phyloP scores from a whole-genome alignment of 2,329 filamentous ascomycete species.

The Tolypocladium album region DNA sequence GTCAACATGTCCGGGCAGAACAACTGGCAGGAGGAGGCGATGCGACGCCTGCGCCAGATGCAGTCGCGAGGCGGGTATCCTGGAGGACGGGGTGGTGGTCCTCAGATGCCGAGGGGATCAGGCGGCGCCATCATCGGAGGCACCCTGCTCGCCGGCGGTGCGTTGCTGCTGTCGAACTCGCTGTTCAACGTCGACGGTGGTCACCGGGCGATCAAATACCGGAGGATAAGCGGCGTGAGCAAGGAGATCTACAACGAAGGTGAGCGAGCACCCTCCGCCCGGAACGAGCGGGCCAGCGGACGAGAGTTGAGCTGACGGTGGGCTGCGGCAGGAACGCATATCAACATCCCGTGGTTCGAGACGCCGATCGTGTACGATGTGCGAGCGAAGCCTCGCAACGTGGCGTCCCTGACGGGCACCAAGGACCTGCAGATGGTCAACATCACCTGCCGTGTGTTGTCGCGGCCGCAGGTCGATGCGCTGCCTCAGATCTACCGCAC shows the following conservation, averaged over 20 bases:
- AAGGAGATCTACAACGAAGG: conserved; percentile 96
- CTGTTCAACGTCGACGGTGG: conserved; percentile 89
- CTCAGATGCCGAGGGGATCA: conserved; percentile 28
- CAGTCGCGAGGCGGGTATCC: conserved; percentile 31
- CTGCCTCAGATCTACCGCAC: conserved; percentile 97
- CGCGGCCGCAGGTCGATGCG: conserved; percentile 74
- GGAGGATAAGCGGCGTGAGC: conserved; percentile 80
- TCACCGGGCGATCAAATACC: conserved; percentile 98
- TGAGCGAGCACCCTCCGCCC: conserved; percentile 22
- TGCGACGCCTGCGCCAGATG: conserved; percentile 39
- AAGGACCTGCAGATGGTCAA: conserved; percentile 99
- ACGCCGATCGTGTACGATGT: conserved; percentile 96
- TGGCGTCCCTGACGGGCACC: conserved; percentile 92
- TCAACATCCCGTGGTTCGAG: conserved; percentile 94
- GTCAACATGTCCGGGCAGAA: conserved; percentile 21
- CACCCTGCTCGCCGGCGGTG: conserved; percentile 35
- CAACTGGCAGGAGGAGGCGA: conserved; percentile 38
- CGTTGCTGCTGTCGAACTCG: conserved; percentile 45
- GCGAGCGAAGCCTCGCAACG: conserved; percentile 91
- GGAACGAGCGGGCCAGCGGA: neutral
- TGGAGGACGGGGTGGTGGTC: conserved; percentile 30
- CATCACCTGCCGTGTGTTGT: conserved; percentile 98
- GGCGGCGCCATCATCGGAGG: conserved; percentile 29
- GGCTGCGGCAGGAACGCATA: conserved; percentile 63
- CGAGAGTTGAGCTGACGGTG: conserved; percentile 4